Conservation (phyloP, 179 eudicot genomes). For the Pouteria campechiana region DNA sequence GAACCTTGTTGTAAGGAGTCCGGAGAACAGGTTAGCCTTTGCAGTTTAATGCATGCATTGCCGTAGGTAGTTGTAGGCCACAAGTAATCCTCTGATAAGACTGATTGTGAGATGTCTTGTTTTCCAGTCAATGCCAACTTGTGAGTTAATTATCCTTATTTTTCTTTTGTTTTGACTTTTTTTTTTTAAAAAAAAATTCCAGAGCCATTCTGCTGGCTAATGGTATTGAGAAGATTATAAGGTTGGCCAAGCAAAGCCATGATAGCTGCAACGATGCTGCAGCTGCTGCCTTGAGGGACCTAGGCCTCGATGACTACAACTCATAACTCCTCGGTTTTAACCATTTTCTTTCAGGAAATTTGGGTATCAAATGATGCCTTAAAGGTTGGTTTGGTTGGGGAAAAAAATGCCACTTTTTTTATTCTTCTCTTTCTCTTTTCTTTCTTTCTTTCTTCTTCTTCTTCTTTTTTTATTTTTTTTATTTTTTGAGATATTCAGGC, state of each 20-base stretch:
- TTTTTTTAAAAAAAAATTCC: no score
- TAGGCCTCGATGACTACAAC: constrained; percentile 86
- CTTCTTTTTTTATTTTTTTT: no score
- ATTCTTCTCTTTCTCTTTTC: not conserved
- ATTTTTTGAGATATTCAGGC: not conserved
- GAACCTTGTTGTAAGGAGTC: constrained; percentile 82
- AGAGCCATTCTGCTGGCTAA: constrained; percentile 62
- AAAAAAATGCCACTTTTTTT: not conserved
- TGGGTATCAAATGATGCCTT: not conserved
- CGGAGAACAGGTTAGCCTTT: constrained; percentile 65
- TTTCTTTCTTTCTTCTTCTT: constrained; percentile 1
- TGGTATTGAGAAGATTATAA: constrained; percentile 71
- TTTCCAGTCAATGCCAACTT: no score
- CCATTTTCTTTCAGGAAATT: not conserved
- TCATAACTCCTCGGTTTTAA: constrained; percentile 19
- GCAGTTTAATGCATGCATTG: not conserved
- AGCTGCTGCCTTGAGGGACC: constrained; percentile 84
- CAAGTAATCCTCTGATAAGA: no score
- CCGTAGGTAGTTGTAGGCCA: no score
- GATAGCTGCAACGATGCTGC: constrained; percentile 71
- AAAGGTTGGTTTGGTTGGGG: not conserved
- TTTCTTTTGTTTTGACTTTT: constrained; percentile 7
- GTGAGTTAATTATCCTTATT: not conserved
- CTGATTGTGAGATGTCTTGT: no score
- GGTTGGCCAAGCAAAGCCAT: constrained; percentile 65